phyloP scores from a whole-genome alignment of 2,329 filamentous ascomycete species.

The Ophiostoma montium region DNA sequence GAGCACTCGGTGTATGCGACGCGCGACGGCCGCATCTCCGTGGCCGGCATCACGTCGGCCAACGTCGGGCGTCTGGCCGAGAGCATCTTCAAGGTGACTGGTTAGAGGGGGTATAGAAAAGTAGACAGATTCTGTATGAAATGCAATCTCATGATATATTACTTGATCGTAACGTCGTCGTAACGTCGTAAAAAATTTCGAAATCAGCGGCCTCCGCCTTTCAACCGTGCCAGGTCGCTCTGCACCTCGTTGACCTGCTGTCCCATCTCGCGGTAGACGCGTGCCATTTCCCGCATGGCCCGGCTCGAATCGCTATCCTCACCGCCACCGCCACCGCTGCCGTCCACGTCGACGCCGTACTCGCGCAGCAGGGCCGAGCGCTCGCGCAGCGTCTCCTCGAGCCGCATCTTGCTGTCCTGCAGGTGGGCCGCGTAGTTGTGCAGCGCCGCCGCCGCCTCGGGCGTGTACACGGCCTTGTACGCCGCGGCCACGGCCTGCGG shows the following conservation, averaged over 20 bases:
- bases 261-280: slow-evolving; percentile 35
- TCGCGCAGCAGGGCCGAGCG: slow-evolving; percentile 30
- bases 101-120: slow-evolving; percentile 22
- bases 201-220: neutral
- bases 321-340: slow-evolving; percentile 18
- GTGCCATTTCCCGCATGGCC: slow-evolving; percentile 38
- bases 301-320: slow-evolving; percentile 27
- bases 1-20: slow-evolving; percentile 97
- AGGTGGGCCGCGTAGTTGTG: slow-evolving; percentile 34
- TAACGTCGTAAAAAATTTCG: too few relatives aligned
- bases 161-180: neutral
- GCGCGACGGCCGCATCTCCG: slow-evolving; percentile 77
- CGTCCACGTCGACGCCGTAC: slow-evolving; percentile 33
- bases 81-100: slow-evolving; percentile 73
- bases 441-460: slow-evolving; percentile 29
- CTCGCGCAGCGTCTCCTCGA: slow-evolving; percentile 28
- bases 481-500: slow-evolving; percentile 22
- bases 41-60: slow-evolving; percentile 67
- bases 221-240: slow-evolving; percentile 27
- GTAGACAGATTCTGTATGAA: too few relatives aligned
- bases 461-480: slow-evolving; percentile 29
- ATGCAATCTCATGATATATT: neutral
- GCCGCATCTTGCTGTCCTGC: slow-evolving; percentile 30
- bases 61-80: slow-evolving; percentile 72
- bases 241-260: slow-evolving; percentile 34